Base-by-base conservation (phyloP, 2,329 filamentous ascomycete species). In the Boeremia lycopersici region DNA sequence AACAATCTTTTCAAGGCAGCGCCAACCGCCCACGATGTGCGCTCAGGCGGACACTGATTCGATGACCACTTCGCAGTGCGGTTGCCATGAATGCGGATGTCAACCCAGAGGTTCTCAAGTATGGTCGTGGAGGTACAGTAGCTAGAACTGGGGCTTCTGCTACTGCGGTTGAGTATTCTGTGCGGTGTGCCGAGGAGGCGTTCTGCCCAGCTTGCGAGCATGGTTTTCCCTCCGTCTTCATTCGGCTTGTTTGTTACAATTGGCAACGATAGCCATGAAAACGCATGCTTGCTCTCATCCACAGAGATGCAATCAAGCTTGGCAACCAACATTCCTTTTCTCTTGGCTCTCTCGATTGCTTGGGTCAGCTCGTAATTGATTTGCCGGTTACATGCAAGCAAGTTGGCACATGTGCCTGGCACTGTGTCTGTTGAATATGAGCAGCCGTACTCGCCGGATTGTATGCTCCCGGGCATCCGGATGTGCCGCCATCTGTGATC, bases 11-110 rank as follows among this genome's bases (percentile, higher is more conserved):
- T 68, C 30, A 74, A 56, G 5, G 66, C 70, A n/a, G 70, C 70
- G 54, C 72, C 74, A 28, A 74, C 55, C 4, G 69, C 70, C 72
- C 71, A 74, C 10, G 64, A 64, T 3, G 68, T 72, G 9, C 64
- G 65, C 17, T 69, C 63, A 7, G 60, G 58, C 29, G 63, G 48
- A 12, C 51, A 61, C 33, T 48, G 57, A 39, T 67, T 62, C 13
- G 47, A 44, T 26, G 57, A 45, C 54, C 61, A 62, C 31, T 64
- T 67, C 11, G 55, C 48, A n/a, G 57, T 60, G 17, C 65, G 60
- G 25, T 63, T 57, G 7, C 67, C 65, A 17, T 59, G 49, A 9
- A 69, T 57, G 7, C 70, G 60, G 9, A 74, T 50, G 28, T 74
- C 71, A n/a, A 74, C 50, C 54, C 62, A 67, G 5, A 74, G 59